Percentiles rank a stretch among this genome's conserved stretches.
Conservation (phyloP, 1,284 basidiomycete species). For the Ustilago curta region DNA sequence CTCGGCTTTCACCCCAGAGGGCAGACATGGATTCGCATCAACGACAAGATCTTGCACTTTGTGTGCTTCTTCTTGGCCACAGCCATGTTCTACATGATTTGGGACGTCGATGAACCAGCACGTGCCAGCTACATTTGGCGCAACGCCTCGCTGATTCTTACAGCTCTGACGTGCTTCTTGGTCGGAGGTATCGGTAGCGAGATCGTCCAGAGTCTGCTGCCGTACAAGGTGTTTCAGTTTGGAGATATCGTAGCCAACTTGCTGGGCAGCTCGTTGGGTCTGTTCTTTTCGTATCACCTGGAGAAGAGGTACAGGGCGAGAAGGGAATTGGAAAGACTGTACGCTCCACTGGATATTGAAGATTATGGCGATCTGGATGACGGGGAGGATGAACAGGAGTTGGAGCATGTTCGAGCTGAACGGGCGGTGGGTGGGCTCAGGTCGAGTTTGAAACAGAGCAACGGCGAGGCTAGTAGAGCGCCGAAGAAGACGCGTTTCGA, state of each 20-base stretch:
- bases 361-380: constrained; percentile 47
- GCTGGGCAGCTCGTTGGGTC: constrained; percentile 79
- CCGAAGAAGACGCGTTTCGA: constrained; percentile 32
- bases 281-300: constrained; percentile 71
- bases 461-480: background rate
- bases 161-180: constrained; percentile 71
- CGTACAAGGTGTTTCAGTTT: constrained; percentile 83
- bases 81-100: constrained; percentile 84
- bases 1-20: constrained; percentile 65
- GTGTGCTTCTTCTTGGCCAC: constrained; percentile 82
- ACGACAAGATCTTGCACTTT: constrained; percentile 87
- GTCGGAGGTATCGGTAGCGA: constrained; percentile 84
- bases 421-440: constrained; percentile 1
- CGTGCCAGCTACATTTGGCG: constrained; percentile 83
- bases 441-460: constrained; percentile 20
- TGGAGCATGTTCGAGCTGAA: background rate
- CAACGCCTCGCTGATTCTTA: constrained; percentile 78
- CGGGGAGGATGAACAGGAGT: constrained; percentile 13
- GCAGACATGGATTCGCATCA: constrained; percentile 74
- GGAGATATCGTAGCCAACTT: constrained; percentile 85
- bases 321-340: constrained; percentile 57
- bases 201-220: constrained; percentile 82
- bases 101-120: constrained; percentile 81
- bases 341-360: constrained; percentile 59
- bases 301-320: constrained; percentile 52